Conservation (phyloP, 2,329 filamentous ascomycete species). For the Colletotrichum tofieldiae region DNA sequence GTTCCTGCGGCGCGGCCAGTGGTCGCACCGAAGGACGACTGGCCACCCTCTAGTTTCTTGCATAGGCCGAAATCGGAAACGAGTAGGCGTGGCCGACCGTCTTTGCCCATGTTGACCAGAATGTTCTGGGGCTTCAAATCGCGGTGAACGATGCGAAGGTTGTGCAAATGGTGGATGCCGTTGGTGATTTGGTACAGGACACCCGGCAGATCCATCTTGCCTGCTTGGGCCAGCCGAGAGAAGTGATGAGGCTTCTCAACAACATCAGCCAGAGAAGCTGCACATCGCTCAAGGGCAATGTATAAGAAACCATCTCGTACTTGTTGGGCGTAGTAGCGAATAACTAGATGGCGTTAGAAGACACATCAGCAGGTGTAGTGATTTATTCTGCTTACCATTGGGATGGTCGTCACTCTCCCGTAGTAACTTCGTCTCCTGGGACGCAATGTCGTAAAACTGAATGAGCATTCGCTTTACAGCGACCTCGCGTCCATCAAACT, state of each 20-base stretch:
- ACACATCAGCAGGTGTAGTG: slow-evolving; percentile 47
- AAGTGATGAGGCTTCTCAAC: slow-evolving; percentile 82
- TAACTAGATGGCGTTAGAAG: slow-evolving; percentile 69
- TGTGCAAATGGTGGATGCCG: slow-evolving; percentile 90
- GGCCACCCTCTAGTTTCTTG: slow-evolving; percentile 95
- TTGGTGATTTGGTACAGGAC: slow-evolving; percentile 91
- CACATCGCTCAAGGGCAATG: slow-evolving; percentile 94
- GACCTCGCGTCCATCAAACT: slow-evolving; percentile 92
- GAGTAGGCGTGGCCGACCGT: slow-evolving; percentile 83
- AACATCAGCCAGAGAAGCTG: slow-evolving; percentile 92
- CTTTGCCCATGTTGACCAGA: slow-evolving; percentile 82
- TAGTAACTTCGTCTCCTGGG: slow-evolving; percentile 91
- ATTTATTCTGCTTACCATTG: slow-evolving; percentile 72
- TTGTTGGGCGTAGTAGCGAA: slow-evolving; percentile 95
- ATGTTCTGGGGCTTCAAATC: slow-evolving; percentile 99
- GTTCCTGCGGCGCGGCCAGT: slow-evolving; percentile 95
- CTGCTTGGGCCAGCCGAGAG: slow-evolving; percentile 78
- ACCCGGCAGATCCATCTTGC: slow-evolving; percentile 82
- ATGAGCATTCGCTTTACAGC: slow-evolving; percentile 98
- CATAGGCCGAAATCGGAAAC: slow-evolving; percentile 98
- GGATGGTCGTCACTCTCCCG: slow-evolving; percentile 95
- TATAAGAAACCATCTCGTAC: slow-evolving; percentile 92
- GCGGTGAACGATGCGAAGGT: slow-evolving; percentile 93
- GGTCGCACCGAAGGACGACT: slow-evolving; percentile 94
- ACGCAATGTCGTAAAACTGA: slow-evolving; percentile 95